These are phyloP conservation scores for Pestalotiopsis fici DNA, from an alignment of 2,329 filamentous ascomycete species.

Conservation along the genomic window DNA sequence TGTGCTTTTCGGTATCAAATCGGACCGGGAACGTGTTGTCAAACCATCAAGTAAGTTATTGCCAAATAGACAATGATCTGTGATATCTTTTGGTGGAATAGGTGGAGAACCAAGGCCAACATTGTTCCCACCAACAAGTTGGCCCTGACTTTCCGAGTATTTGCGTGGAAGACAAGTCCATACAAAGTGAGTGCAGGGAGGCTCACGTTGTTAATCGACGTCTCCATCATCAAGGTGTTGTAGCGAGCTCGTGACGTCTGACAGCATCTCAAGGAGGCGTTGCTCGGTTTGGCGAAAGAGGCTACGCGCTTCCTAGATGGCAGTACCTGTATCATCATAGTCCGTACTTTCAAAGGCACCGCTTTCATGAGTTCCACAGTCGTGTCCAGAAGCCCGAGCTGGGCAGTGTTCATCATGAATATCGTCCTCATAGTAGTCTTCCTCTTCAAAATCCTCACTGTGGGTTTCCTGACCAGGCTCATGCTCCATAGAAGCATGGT, in stretches of 20 bases:
- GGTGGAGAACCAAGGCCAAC: neutral
- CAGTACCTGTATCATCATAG: neutral
- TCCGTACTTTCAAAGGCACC: neutral
- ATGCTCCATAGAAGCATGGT: constrained; percentile 17
- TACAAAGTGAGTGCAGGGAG: too few relatives aligned
- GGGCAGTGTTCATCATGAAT: constrained; percentile 26
- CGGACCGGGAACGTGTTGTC: neutral
- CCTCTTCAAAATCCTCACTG: constrained; percentile 38
- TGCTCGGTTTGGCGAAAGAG: too few relatives aligned
- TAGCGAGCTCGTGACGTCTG: too few relatives aligned
- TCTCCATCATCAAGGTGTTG: neutral
- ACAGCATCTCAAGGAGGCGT: too few relatives aligned
- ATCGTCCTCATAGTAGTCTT: constrained; percentile 39
- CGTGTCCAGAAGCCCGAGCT: constrained; percentile 13
- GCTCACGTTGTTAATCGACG: too few relatives aligned
- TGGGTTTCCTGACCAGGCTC: constrained; percentile 22
- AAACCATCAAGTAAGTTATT: neutral
- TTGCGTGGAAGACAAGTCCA: neutral
- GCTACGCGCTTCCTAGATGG: neutral
- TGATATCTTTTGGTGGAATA: neutral
- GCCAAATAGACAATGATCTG: neutral
- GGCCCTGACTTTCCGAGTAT: neutral
- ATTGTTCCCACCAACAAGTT: constrained; percentile 11
- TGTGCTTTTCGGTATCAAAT: too few relatives aligned
- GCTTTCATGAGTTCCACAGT: constrained; percentile 3